Evolutionary conservation across 2,329 filamentous ascomycete genomes (phyloP).

Genomic region (Simplicillium sp.): DNA sequence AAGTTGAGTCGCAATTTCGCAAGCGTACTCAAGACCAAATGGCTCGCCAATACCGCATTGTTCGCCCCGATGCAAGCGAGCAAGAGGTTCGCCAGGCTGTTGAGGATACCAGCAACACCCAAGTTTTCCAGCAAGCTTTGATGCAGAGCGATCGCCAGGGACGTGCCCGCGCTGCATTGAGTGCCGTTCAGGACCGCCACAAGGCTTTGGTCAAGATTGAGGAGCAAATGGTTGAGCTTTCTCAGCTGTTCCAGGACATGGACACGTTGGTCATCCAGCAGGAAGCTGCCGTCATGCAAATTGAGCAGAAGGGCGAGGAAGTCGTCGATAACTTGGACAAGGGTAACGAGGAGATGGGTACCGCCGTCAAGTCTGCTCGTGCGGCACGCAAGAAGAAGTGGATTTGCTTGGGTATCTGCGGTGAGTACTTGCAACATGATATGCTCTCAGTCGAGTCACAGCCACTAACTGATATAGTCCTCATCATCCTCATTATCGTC

Average conservation of each 20-base stretch:
- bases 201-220: slow-evolving; percentile 88
- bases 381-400: slow-evolving; percentile 89
- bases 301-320: slow-evolving; percentile 81
- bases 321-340: slow-evolving; percentile 76
- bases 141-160: slow-evolving; percentile 73
- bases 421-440: slow-evolving; percentile 26
- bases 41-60: slow-evolving; percentile 83
- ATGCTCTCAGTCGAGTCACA: too few relatives aligned
- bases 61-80: slow-evolving; percentile 70
- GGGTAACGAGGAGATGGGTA: slow-evolving; percentile 73
- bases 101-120: slow-evolving; percentile 59
- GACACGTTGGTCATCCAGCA: slow-evolving; percentile 80
- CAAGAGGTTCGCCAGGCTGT: slow-evolving; percentile 70
- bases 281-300: slow-evolving; percentile 67
- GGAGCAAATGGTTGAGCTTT: slow-evolving; percentile 76
- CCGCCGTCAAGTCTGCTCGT: slow-evolving; percentile 74
- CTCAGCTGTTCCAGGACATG: slow-evolving; percentile 82
- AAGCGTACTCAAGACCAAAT: slow-evolving; percentile 76
- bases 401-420: slow-evolving; percentile 75
- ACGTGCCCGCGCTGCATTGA: slow-evolving; percentile 69
- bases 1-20: slow-evolving; percentile 70
- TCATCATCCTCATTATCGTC: slow-evolving; percentile 42
- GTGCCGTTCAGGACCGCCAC: slow-evolving; percentile 74
- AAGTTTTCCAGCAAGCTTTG: slow-evolving; percentile 83
- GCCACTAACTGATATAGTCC: slow-evolving; percentile 28